Percentiles rank a stretch among this genome's conserved stretches.
These are phyloP conservation scores for Stenocarpella maydis DNA, from an alignment of 2,329 filamentous ascomycete genomes.

Conservation along the genomic window DNA sequence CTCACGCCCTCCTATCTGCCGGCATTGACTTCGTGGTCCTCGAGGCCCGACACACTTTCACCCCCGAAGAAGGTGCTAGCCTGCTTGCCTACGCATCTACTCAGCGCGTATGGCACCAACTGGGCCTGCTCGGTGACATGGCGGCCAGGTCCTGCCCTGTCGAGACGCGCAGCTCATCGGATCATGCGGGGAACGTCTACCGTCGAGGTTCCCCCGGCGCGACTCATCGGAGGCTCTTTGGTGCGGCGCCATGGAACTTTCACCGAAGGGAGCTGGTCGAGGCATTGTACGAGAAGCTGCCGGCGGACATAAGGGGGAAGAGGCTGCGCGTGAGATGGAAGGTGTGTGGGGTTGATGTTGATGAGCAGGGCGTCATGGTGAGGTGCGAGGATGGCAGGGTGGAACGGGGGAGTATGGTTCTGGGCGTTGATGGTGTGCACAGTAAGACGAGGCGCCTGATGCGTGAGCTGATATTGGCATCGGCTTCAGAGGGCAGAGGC, in stretches of 20 bases:
- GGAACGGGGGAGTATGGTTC: conserved; percentile 46
- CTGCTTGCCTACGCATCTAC: conserved; percentile 17
- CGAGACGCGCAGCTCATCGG: conserved; percentile 3
- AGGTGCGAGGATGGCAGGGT: conserved; percentile 18
- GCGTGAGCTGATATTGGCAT: conserved; percentile 43
- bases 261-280: conserved; percentile 19
- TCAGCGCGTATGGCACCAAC: conserved; percentile 23
- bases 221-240: not conserved
- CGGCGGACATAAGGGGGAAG: not conserved
- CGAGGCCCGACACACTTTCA: conserved; percentile 39
- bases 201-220: not conserved
- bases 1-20: conserved; percentile 42
- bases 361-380: conserved; percentile 25
- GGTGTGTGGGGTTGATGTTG: conserved; percentile 11
- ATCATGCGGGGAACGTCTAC: not conserved
- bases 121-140: conserved; percentile 2
- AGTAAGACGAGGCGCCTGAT: conserved; percentile 44
- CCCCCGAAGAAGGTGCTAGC: conserved; percentile 24
- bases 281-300: not conserved
- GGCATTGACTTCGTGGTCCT: conserved; percentile 50
- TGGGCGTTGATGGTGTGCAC: conserved; percentile 54
- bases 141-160: not conserved
- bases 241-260: conserved; percentile 16
- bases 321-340: not conserved
- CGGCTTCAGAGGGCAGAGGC: conserved; percentile 18